A percentile compares a stretch with the other conserved stretches of the same genome.
phyloP scores from a whole-genome alignment of 768 basidiomycete genomes.

The Tylopilus cervinicoccineus region DNA sequence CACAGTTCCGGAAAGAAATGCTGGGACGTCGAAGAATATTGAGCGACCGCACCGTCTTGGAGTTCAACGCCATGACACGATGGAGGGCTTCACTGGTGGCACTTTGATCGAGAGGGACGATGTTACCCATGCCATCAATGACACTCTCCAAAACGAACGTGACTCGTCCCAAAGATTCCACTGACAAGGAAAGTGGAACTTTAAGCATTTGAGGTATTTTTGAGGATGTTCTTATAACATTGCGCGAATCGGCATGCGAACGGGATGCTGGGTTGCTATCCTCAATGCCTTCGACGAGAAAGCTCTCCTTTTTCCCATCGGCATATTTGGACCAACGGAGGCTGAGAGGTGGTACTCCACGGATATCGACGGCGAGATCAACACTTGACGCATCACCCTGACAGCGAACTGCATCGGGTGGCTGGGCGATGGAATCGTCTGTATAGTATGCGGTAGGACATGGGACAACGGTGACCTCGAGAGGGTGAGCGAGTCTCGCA shows the following conservation, averaged over 20 bases:
- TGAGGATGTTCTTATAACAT: constrained; percentile 19
- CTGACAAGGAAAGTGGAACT: constrained; percentile 64
- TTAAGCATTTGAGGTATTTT: constrained; percentile 52
- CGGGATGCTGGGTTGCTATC: constrained; percentile 41
- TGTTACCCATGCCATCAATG: constrained; percentile 79
- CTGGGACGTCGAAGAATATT: constrained; percentile 68
- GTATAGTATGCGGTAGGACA: constrained; percentile 77
- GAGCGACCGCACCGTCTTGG: constrained; percentile 55
- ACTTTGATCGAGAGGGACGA: constrained; percentile 45
- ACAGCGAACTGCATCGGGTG: constrained; percentile 54
- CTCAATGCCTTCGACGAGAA: constrained; percentile 83
- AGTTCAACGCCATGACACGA: constrained; percentile 32
- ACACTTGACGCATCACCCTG: constrained; percentile 59
- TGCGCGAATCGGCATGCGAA: constrained; percentile 21
- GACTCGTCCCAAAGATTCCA: constrained; percentile 63
- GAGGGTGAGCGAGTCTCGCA: constrained; percentile 64
- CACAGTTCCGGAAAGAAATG: constrained; percentile 71
- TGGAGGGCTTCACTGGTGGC: constrained; percentile 16
- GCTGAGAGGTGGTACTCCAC: constrained; percentile 73
- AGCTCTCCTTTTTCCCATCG: constrained; percentile 62
- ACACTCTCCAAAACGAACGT: constrained; percentile 77
- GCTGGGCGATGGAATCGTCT: constrained; percentile 31
- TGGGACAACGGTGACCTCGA: constrained; percentile 69
- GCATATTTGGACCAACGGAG: constrained; percentile 72
- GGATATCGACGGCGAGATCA: constrained; percentile 59